These are phyloP conservation scores for Botrytis hyacinthi DNA, from an alignment of 2,329 filamentous ascomycete genomes.

Conservation along the genomic window DNA sequence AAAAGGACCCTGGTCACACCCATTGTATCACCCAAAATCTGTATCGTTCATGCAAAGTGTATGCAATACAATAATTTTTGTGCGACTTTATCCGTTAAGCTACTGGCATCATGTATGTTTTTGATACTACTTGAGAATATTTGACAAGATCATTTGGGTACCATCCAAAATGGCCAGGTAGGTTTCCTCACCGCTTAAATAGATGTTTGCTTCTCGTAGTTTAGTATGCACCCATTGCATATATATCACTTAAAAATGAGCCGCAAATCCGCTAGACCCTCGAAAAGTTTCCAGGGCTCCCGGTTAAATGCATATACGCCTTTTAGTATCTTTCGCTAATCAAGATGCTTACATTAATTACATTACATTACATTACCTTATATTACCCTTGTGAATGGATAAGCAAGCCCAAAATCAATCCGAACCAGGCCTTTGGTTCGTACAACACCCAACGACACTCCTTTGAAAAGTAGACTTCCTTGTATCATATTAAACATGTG, in stretches of 20 bases:
- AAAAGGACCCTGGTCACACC: conserved; percentile 14
- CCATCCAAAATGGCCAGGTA: conserved; percentile 2
- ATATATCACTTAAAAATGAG: conserved; percentile 13
- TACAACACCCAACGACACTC: not conserved
- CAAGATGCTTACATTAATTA: conserved; percentile 15
- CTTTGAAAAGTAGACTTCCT: not conserved
- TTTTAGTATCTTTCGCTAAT: conserved; percentile 5
- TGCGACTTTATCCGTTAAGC: conserved; percentile 17
- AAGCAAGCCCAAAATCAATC: conserved; percentile 6
- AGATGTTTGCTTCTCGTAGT: conserved; percentile 4
- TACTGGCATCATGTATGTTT: conserved; percentile 12
- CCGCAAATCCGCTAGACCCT: conserved; percentile 8
- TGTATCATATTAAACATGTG: not conserved
- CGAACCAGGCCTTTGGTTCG: conserved; percentile 18
- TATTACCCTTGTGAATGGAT: not conserved
- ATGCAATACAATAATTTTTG: conserved; percentile 23
- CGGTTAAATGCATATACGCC: conserved; percentile 10
- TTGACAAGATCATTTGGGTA: conserved; percentile 9
- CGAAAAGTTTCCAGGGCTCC: conserved; percentile 10
- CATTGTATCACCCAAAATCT: conserved; percentile 20
- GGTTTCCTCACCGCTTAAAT: conserved; percentile 16
- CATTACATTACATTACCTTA: not conserved
- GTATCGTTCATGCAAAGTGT: conserved; percentile 22
- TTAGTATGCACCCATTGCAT: conserved; percentile 3
- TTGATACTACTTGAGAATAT: conserved; percentile 6